A percentile compares a stretch with the other conserved stretches of the same genome.
Evolutionary conservation across 352 stramenopile genomes (phyloP).

Genomic region (Halophytophthora batemanensis): DNA sequence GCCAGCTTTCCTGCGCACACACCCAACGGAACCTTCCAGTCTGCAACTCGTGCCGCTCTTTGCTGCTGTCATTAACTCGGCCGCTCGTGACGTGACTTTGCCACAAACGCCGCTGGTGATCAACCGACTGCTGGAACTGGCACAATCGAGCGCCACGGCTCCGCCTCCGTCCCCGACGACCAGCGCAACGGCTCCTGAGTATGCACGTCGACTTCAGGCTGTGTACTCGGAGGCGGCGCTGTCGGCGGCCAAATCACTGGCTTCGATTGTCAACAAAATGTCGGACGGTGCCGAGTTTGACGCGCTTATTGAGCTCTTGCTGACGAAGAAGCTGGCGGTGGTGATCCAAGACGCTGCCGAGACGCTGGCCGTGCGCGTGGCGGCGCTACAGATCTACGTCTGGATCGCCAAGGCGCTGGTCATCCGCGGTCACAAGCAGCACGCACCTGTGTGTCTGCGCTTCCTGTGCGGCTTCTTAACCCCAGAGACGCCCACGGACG

Average conservation of each 20-base stretch:
- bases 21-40: constrained; percentile 26
- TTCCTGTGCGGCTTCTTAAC: constrained; percentile 77
- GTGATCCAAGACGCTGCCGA: constrained; percentile 48
- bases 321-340: constrained; percentile 59
- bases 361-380: constrained; percentile 39
- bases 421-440: constrained; percentile 67
- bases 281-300: constrained; percentile 78
- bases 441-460: constrained; percentile 61
- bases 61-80: constrained; percentile 75
- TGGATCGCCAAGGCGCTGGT: constrained; percentile 83
- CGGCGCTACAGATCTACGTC: constrained; percentile 80
- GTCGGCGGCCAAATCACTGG: constrained; percentile 69
- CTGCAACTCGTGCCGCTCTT: constrained; percentile 78
- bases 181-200: background rate
- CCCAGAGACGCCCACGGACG: constrained; percentile 5
- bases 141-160: constrained; percentile 36
- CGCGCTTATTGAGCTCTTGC: constrained; percentile 62
- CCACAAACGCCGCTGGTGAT: constrained; percentile 67
- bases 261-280: constrained; percentile 88
- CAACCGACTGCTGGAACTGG: constrained; percentile 73
- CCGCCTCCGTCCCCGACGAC: constrained; percentile 8
- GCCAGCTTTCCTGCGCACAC: constrained; percentile 50
- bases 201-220: constrained; percentile 23
- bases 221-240: constrained; percentile 55
- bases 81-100: constrained; percentile 50